Base-by-base conservation (phyloP, 2,329 filamentous ascomycete species). In the Ceratocystis destructans region DNA sequence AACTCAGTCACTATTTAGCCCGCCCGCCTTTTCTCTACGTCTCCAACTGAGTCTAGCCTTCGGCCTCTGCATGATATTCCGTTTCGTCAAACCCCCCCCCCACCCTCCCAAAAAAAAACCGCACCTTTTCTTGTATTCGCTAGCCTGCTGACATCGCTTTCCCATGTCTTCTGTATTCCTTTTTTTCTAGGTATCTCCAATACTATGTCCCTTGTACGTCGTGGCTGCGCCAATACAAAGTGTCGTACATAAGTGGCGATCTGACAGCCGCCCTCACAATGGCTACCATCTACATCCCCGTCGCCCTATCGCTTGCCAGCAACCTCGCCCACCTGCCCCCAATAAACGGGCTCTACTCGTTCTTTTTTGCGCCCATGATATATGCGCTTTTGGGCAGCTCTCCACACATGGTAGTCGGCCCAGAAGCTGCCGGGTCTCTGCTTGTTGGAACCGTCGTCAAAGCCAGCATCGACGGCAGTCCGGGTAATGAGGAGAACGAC, bases 281-380 rank as follows among this genome's bases (percentile, higher is more conserved):
- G 78, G 90, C 93, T n/a, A 96, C 92, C 31, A 94, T 99, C 78
- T 99, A 99, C 75, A 88, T 99, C 46, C 94, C 94, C 64, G 96
- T 99, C 92, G 88, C 91, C 0, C 82, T 99, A 15, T 97, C 94
- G 0, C 87, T 95, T 70, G 91, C 94, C 66, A 86, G 90, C 50
- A 97, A 97, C 73, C 85, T 99, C 53, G 91, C 88, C 5, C 94
- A 97, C 73, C 85, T 96, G 1, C 91, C 93, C 7, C 88, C 94
- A 0, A 92, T 97, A 72, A 93, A 96, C 72, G 94, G 94, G 0
- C 81, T 99, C 2, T 99, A 97, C 76, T 85, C 89, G 17, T 97
- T 96, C 74, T 89, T 95, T 69, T 90, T 97, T 78, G 92, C 92
- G 68, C 94, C 94, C 0, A 77, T 97, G 65, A 80, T 96, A 44